phyloP scores from a whole-genome alignment of 257 asterid species.

The Solanum rostratum region DNA sequence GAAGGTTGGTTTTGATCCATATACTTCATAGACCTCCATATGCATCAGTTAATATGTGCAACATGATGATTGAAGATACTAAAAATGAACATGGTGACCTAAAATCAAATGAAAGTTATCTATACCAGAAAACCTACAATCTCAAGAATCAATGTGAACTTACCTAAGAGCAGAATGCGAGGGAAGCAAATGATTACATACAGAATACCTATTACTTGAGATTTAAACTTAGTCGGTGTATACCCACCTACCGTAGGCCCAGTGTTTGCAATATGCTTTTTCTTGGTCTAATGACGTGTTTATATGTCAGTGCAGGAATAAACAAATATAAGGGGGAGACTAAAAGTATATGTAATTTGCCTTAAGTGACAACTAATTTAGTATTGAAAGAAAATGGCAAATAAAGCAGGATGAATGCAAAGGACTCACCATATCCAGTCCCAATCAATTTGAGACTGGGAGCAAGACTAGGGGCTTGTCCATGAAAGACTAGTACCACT shows the following conservation, averaged over 20 bases:
- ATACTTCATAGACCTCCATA: background rate
- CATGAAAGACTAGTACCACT: background rate
- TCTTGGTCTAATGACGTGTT: background rate
- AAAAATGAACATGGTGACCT: background rate
- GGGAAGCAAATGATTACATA: background rate
- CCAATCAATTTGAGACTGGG: background rate
- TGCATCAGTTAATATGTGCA: background rate
- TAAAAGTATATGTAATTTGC: background rate
- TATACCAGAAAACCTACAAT: background rate
- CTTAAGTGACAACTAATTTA: background rate
- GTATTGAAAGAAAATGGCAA: background rate
- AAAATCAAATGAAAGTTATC: background rate
- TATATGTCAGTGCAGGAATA: background rate
- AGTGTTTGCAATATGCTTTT: background rate
- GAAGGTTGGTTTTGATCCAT: background rate
- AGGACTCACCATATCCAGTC: background rate
- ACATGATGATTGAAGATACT: background rate
- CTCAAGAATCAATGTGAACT: background rate
- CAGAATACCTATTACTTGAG: background rate
- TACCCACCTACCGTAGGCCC: background rate
- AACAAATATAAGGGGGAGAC: background rate
- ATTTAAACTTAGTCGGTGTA: background rate
- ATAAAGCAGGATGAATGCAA: background rate
- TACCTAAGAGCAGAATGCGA: background rate
- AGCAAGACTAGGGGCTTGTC: background rate